Evolutionary conservation across 108 stramenopile species (phyloP), one percentile per base, ranked within the genome.

Genomic region (Pseudonitzschia multiseries): DNA sequence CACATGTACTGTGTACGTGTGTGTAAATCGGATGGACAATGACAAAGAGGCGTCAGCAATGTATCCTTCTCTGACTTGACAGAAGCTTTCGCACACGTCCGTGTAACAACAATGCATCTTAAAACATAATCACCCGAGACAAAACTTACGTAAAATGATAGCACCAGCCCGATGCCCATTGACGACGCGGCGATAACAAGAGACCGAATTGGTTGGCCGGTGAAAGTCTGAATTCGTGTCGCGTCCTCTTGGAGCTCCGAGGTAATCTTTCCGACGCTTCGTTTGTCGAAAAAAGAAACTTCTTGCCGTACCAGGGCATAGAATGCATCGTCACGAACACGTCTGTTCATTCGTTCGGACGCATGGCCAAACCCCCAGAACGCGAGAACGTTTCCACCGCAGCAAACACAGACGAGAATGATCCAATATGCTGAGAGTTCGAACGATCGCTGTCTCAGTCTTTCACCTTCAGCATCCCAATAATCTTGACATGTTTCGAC

Each of bases 201-300:
- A 13, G 81, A 63, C 57, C 90, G 73, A 20, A 94, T 79, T 14
- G 93, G 90, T 42, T 90, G 87, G 0, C 90, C 87, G 43, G 77
- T 76, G 63, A 92, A 93, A 4, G 85, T 75, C 52, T 89, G 81
- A 41, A 94, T 79, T 18, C 86, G 70, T 0, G 92, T 78, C 13
- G 90, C 87, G 79, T 96, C 96, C 31, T 91, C 91, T 63, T 90
- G 87, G 4, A 98, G 80, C 61, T 88, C 89, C 51, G 89, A 79
- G 2, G 96, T 91, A 29, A 95, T 83, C 21, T 79, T 79, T 20
- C 92, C 93, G 21, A 89, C 84, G 46, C 72, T 76, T 10, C 78
- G 79, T 57, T 79, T 83, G 66, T 94, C 93, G 67, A 89, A 91
- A 62, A 81, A 94, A 0, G 87, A 86, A 21, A 88, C 82, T 53